Evolutionary conservation across 179 eudicot genomes (phyloP), one percentile per base, ranked within the genome.

Genomic region (Monotropa hypopitys): DNA sequence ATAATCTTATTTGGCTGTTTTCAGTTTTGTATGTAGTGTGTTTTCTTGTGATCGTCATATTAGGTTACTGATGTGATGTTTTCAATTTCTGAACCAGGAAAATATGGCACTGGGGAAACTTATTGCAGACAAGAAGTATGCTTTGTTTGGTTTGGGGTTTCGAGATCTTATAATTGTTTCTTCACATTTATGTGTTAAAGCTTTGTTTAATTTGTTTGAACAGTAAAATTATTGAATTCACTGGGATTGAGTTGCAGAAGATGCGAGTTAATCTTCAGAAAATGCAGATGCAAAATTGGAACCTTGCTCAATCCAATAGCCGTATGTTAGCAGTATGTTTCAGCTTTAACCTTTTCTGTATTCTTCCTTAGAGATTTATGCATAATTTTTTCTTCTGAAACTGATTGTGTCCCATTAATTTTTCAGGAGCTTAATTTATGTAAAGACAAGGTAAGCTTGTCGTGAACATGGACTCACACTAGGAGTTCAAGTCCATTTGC

Each of bases 371-470:
- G n/a, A 20, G 23, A 33, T 28, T 66, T 12, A 54, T 74, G 42
- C 9, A 15, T 61, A 21, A 73, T 78, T 20, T 33, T 71, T 15
- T 30, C 69, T 16, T 77, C 28, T 62, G 76, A 47, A 74, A 79
- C 75, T 71, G 68, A 57, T 33, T 73, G 20, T 66, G 16, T 35
- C 84, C 43, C 66, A 18, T 73, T 20, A 16, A 80, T 20, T 59
- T 54, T 88, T 82, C 91, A 94, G 98, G 98, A 94, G 78, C 89
- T 94, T 62, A 92, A 87, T 83, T 28, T 85, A 80, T 83, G 84
- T 45, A 94, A 88, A 84, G 91, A 90, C 23, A 94, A 80, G 94
- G 98, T 92, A 82, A 83, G 87, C 51, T 75, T 50, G 12, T 38
- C 0, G 21, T 6, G 15, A 23, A 47, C 6, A 33, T 62, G 6